A percentile compares a stretch with the other conserved stretches of the same genome.
These are phyloP conservation scores for Lactarius hengduanensis DNA, from an alignment of 768 basidiomycete species.

Conservation along the genomic window DNA sequence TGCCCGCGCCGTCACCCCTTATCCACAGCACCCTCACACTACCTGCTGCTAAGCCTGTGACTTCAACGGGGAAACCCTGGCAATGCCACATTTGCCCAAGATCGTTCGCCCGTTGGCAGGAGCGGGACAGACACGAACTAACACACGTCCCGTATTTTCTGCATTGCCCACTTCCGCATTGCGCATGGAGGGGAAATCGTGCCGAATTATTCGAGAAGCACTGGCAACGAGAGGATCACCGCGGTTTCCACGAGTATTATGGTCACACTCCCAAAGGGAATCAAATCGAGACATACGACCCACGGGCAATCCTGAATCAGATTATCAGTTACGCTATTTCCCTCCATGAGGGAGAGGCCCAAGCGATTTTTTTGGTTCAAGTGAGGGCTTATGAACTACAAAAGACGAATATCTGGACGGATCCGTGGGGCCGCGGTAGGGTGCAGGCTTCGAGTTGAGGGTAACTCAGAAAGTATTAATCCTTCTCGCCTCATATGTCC, in stretches of 20 bases:
- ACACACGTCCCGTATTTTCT: constrained; percentile 3
- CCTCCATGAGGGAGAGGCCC: neutral
- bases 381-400: neutral
- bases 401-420: neutral
- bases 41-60: neutral
- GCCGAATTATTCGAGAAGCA: neutral
- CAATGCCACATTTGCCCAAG: neutral
- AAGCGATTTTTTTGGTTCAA: neutral
- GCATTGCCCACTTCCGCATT: neutral
- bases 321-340: too few species aligned
- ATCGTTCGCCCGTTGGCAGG: neutral
- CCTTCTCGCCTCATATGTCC: neutral
- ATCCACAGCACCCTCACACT: neutral
- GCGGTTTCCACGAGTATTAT: neutral
- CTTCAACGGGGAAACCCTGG: neutral
- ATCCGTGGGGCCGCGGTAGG: neutral
- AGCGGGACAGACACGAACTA: neutral
- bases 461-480: too few species aligned
- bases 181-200: constrained; percentile 5
- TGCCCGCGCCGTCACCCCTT: neutral
- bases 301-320: neutral
- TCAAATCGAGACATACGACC: constrained; percentile 1
- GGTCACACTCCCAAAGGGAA: too few species aligned
- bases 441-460: neutral
- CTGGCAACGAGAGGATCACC: neutral